These are phyloP conservation scores for Suhomyces guaymorum DNA, from an alignment of 1,139 yeast species.

Conservation along the genomic window DNA sequence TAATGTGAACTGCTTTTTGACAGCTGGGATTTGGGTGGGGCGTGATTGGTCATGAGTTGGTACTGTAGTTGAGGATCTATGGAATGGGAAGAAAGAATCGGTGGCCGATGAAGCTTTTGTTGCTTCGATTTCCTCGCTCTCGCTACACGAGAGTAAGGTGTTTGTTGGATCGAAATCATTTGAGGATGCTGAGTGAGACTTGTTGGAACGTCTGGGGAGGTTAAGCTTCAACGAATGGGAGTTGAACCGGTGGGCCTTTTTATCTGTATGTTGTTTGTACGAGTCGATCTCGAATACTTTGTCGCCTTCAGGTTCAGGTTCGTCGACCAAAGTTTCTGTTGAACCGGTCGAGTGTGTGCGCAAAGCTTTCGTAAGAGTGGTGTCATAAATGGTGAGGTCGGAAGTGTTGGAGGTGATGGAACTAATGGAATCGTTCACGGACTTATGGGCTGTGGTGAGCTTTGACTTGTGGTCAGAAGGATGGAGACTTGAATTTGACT, in stretches of 20 bases:
- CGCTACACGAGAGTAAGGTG: slow-evolving; percentile 9
- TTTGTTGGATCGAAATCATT: slow-evolving; percentile 8
- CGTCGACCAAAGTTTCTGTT: slow-evolving; percentile 15
- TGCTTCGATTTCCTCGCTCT: slow-evolving; percentile 11
- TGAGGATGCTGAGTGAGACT: slow-evolving; percentile 12
- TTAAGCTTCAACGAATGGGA: slow-evolving; percentile 8
- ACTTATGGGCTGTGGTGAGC: slow-evolving; percentile 7
- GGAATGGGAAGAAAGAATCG: slow-evolving; percentile 14
- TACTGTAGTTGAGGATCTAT: slow-evolving; percentile 2
- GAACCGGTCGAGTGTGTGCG: slow-evolving; percentile 14
- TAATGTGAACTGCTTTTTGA: slow-evolving; percentile 20
- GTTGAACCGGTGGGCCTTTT: slow-evolving; percentile 2
- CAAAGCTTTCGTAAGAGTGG: slow-evolving; percentile 10
- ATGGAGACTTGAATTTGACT: slow-evolving; percentile 4
- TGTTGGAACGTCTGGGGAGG: slow-evolving; percentile 10
- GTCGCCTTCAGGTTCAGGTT: slow-evolving; percentile 10
- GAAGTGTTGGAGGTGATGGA: slow-evolving; percentile 23
- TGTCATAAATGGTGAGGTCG: slow-evolving; percentile 17
- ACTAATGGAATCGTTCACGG: slow-evolving; percentile 18
- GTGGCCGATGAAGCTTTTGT: slow-evolving; percentile 16
- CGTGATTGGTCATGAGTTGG: background rate
- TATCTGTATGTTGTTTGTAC: slow-evolving; percentile 1
- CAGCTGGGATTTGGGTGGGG: slow-evolving; percentile 5
- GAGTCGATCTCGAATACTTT: slow-evolving; percentile 2
- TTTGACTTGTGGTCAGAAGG: background rate